Evolutionary conservation across 2,329 filamentous ascomycete genomes (phyloP).

Genomic region (Aureobasidium melanogenum): DNA sequence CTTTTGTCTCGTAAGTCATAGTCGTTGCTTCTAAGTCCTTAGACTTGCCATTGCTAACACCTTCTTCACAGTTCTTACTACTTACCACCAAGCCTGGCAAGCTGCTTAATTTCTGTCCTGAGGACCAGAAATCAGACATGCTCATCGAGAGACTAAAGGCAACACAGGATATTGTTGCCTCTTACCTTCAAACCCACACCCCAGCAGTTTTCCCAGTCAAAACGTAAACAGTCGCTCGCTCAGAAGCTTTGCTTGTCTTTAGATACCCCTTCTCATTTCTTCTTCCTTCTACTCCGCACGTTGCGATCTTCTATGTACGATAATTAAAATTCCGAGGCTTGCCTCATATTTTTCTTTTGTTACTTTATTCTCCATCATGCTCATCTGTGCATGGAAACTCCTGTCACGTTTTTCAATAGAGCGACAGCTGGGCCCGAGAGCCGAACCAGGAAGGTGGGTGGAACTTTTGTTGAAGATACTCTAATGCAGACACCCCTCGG

Average conservation of each 20-base stretch:
- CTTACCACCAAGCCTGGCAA: constrained; percentile 17
- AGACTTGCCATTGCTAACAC: not conserved
- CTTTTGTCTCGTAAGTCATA: constrained; percentile 40
- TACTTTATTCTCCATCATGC: not conserved
- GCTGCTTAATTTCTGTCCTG: not conserved
- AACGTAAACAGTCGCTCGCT: not conserved
- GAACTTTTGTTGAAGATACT: too few relatives aligned
- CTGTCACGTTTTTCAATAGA: too few relatives aligned
- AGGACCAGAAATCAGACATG: not conserved
- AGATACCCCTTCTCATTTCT: constrained; percentile 3
- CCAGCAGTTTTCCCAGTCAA: not conserved
- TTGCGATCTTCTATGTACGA: constrained; percentile 1
- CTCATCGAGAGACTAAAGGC: not conserved
- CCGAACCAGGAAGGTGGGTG: too few relatives aligned
- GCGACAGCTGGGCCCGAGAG: too few relatives aligned
- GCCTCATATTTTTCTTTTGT: not conserved
- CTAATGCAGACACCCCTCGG: too few relatives aligned
- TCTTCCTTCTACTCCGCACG: not conserved
- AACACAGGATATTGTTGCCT: not conserved
- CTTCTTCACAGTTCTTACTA: constrained; percentile 17
- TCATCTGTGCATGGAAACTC: not conserved
- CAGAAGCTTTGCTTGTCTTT: not conserved
- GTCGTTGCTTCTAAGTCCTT: not conserved
- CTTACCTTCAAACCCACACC: not conserved
- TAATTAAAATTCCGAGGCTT: not conserved